A percentile compares a stretch with the other conserved stretches of the same genome.
These are phyloP conservation scores for Xylaria castorea DNA, from an alignment of 495 filamentous ascomycete genomes.

Conservation along the genomic window DNA sequence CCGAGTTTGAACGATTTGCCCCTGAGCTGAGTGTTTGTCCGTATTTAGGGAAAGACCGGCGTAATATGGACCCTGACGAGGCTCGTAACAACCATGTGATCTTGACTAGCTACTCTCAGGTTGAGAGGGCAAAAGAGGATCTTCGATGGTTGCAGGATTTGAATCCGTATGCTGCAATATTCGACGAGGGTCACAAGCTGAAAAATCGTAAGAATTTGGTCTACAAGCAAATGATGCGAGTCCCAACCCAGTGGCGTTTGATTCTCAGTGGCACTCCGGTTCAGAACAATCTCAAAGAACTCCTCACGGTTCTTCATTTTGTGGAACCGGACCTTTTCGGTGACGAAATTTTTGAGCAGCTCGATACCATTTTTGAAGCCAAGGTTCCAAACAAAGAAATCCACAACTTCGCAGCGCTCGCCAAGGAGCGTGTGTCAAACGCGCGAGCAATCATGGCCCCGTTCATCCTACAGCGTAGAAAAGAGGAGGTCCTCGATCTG, in stretches of 20 bases:
- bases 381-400: slow-evolving; percentile 82
- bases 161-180: slow-evolving; percentile 72
- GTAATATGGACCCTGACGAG: slow-evolving; percentile 67
- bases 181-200: slow-evolving; percentile 90
- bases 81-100: slow-evolving; percentile 73
- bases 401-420: slow-evolving; percentile 77
- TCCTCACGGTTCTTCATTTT: slow-evolving; percentile 86
- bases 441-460: slow-evolving; percentile 93
- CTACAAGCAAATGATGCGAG: slow-evolving; percentile 80
- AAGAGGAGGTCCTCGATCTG: slow-evolving; percentile 90
- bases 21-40: slow-evolving; percentile 74
- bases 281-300: slow-evolving; percentile 94
- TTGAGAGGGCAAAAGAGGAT: slow-evolving; percentile 48
- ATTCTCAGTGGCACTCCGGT: slow-evolving; percentile 92
- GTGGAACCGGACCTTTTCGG: slow-evolving; percentile 86
- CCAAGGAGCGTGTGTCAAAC: slow-evolving; percentile 80
- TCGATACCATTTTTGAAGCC: slow-evolving; percentile 85
- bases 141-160: slow-evolving; percentile 46
- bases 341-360: slow-evolving; percentile 69
- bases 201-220: slow-evolving; percentile 83
- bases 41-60: slow-evolving; percentile 75
- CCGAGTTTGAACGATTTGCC: slow-evolving; percentile 89
- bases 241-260: slow-evolving; percentile 78
- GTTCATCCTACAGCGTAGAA: slow-evolving; percentile 91
- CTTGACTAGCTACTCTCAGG: slow-evolving; percentile 79